These are phyloP conservation scores for Staphylotrichum tortipilum DNA, from an alignment of 495 filamentous ascomycete genomes.

Conservation along the genomic window DNA sequence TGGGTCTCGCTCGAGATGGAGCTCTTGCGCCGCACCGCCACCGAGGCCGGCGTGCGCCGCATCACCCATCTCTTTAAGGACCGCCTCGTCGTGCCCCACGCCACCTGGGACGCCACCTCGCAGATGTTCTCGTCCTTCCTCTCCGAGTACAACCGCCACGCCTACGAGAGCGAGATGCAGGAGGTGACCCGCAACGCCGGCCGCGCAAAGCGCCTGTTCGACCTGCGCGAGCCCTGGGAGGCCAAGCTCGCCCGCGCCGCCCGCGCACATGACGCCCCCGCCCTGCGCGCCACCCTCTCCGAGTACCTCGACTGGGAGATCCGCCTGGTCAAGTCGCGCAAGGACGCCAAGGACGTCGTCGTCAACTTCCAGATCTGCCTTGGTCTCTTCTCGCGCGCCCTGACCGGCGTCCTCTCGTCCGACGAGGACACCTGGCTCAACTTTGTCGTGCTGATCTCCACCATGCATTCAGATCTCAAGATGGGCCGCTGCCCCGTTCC, in stretches of 20 bases:
- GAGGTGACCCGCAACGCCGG: constrained; percentile 54
- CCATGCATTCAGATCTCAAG: constrained; percentile 28
- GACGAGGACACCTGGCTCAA: constrained; percentile 71
- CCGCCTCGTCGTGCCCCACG: constrained; percentile 71
- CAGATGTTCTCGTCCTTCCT: constrained; percentile 75
- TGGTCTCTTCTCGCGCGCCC: constrained; percentile 69
- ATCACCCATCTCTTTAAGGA: constrained; percentile 62
- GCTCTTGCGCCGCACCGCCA: constrained; percentile 45
- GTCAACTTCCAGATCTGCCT: constrained; percentile 52
- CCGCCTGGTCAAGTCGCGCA: constrained; percentile 41
- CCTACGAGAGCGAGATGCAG: constrained; percentile 76
- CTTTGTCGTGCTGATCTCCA: constrained; percentile 61
- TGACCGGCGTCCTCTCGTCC: constrained; percentile 55
- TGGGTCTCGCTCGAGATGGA: constrained; percentile 56
- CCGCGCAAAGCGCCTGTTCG: constrained; percentile 61
- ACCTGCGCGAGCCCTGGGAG: constrained; percentile 63
- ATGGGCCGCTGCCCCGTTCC: constrained; percentile 25
- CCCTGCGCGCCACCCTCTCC: constrained; percentile 49
- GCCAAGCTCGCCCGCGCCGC: constrained; percentile 51
- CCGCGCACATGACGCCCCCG: constrained; percentile 48
- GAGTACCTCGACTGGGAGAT: constrained; percentile 85
- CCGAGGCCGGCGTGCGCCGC: constrained; percentile 50
- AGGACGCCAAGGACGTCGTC: constrained; percentile 33
- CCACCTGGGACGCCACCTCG: constrained; percentile 77
- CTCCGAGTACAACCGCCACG: constrained; percentile 61